Base-by-base conservation (phyloP, 2,329 filamentous ascomycete species). In the Pseudogymnoascus sp. region DNA sequence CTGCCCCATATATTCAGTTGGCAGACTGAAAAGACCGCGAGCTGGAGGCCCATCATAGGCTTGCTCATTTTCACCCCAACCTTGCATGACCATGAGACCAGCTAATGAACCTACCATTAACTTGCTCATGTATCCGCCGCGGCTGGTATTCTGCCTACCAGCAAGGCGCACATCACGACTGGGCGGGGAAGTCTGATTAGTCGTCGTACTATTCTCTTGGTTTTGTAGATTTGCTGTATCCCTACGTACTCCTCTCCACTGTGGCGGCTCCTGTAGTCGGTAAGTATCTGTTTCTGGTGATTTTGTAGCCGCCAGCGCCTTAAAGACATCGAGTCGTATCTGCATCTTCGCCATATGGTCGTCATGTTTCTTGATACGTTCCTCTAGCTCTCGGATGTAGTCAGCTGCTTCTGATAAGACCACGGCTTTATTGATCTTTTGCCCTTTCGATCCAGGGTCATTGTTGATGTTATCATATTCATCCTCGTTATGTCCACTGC, bases 391-490 rank as follows among this genome's bases (percentile, higher is more conserved):
- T 38, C 88, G 85, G 67, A 97, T 97, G 69, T 97, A 97, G 73
- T 97, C 93, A 6, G 93, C 97, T 2, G 93, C 93, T 75, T 97
- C 97, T 67, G 91, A 92, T 44, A 97, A 78, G 59, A 97, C 83
- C 83, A 21, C 33, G 4, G 42, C 13, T 48, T 58, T 42, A 42
- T 42, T 42, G 17, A 42, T 42, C 17, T 42, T 42, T 17, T 42
- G 41, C 41, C 17, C 17, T 25, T 42, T 42, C 41, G 41, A 13
- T 42, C 41, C 41, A 42, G 21, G 41, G 25, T 42, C 17, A 42
- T 42, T 7, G 41, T 7, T 6, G 4, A 42, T 13, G 41, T 42
- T 42, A 17, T 42, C 41, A 42, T 42, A 9, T 42, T 25, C 41
- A 25, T 25, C 41, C 41, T 42, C 41, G 41, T 42, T 42, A 42